Evolutionary conservation across 164 flowering plant species (phyloP).

Genomic region (Sextonia rubra): DNA sequence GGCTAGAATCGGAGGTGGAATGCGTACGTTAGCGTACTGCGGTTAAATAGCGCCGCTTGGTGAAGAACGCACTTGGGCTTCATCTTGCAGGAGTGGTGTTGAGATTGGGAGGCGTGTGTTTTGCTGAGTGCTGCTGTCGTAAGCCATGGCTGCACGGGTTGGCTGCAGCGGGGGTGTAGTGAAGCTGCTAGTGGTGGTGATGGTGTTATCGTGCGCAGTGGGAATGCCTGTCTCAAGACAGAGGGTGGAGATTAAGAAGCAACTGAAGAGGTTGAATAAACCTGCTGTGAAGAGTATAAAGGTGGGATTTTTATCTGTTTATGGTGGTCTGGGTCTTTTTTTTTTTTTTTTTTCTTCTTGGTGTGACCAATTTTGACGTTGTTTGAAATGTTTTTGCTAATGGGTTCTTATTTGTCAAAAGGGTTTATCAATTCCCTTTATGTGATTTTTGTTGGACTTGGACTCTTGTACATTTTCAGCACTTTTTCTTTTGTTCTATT

Average conservation of each 20-base stretch:
- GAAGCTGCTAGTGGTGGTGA: constrained; percentile 13
- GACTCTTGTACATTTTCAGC: neutral
- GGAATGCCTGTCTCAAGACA: constrained; percentile 34
- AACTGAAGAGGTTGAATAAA: constrained; percentile 76
- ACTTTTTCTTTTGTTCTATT: neutral
- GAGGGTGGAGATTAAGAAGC: constrained; percentile 70
- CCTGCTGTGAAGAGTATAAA: constrained; percentile 61
- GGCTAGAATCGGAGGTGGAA: neutral
- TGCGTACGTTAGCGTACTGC: constrained; percentile 9
- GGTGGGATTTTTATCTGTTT: constrained; percentile 31
- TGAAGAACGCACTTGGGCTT: neutral
- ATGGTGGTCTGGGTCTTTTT: neutral
- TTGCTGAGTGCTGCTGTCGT: neutral
- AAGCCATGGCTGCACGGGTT: constrained; percentile 13
- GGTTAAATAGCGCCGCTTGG: neutral
- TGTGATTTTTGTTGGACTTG: neutral
- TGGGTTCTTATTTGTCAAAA: neutral
- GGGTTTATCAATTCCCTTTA: neutral
- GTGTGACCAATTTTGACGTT: neutral
- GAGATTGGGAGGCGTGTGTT: neutral
- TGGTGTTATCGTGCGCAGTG: constrained; percentile 26
- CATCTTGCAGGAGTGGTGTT: neutral
- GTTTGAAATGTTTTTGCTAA: neutral
- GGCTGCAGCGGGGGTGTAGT: constrained; percentile 5
- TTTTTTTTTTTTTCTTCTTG: neutral